Evolutionary conservation across 176 grass and related monocot species (phyloP).

Genomic region (bread wheat (Triticum aestivum)): IWGSC_CS_RefSeq_v2.1 NC_057810.1:676123595-676124094

Average conservation of each 20-base stretch:
- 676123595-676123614: constrained; percentile 26
- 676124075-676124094: constrained; percentile 7
- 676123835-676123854: constrained; percentile 26
- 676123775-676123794: constrained; percentile 38
- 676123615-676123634: constrained; percentile 44
- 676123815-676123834: constrained; percentile 55
- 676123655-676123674: constrained; percentile 35
- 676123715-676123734: constrained; percentile 51
- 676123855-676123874: neutral
- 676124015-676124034: neutral
- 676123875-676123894: constrained; percentile 26
- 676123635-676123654: constrained; percentile 37
- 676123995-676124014: constrained; percentile 34
- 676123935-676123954: constrained; percentile 41
- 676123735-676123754: constrained; percentile 35
- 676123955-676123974: constrained; percentile 34
- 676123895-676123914: constrained; percentile 45
- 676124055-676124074: neutral
- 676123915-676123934: constrained; percentile 41
- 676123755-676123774: constrained; percentile 43
- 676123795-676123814: constrained; percentile 43
- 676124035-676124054: neutral
- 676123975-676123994: constrained; percentile 36
- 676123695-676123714: constrained; percentile 35
- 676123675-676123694: constrained; percentile 34